Conservation (phyloP, 805 yeast genomes). For the Lachancea kluyveri region DNA sequence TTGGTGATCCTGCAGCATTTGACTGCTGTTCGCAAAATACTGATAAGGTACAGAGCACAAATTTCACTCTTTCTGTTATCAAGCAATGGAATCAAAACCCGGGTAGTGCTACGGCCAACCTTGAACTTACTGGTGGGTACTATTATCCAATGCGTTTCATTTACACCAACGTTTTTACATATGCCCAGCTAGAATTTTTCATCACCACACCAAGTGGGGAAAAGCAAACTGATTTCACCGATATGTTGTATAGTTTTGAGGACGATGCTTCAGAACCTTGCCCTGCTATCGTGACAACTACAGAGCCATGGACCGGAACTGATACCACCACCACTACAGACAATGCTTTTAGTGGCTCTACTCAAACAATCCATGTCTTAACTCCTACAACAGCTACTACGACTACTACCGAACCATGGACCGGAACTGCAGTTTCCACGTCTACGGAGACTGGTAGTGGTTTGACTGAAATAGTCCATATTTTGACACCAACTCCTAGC, state of each 20-base stretch:
- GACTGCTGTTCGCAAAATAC: constrained; percentile 27
- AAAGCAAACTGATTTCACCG: constrained; percentile 6
- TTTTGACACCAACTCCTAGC: constrained; percentile 6
- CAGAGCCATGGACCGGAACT: constrained; percentile 1
- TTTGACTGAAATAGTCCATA: constrained; percentile 4
- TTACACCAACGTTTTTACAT: constrained; percentile 9
- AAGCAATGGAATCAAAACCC: no score
- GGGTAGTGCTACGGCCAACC: no score
- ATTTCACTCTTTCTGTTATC: no score
- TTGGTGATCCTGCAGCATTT: constrained; percentile 29
- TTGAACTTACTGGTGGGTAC: constrained; percentile 9
- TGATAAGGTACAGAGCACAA: no score
- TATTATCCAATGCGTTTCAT: constrained; percentile 19
- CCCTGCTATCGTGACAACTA: constrained; percentile 1
- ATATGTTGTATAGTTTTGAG: constrained; percentile 9
- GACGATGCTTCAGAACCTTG: constrained; percentile 3
- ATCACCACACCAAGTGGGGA: constrained; percentile 11
- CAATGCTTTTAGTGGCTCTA: constrained; percentile 1
- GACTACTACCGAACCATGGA: constrained; percentile 6
- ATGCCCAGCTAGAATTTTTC: constrained; percentile 7
- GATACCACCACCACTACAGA: constrained; percentile 1
- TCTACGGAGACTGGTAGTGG: constrained; percentile 4
- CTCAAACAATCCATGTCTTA: constrained; percentile 1
- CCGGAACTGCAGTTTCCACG: constrained; percentile 5
- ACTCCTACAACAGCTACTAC: no score